Evolutionary conservation across 176 grass and related monocot genomes (phyloP), one percentile per base, ranked within the genome.

Genomic region (Lolium rigidum): DNA sequence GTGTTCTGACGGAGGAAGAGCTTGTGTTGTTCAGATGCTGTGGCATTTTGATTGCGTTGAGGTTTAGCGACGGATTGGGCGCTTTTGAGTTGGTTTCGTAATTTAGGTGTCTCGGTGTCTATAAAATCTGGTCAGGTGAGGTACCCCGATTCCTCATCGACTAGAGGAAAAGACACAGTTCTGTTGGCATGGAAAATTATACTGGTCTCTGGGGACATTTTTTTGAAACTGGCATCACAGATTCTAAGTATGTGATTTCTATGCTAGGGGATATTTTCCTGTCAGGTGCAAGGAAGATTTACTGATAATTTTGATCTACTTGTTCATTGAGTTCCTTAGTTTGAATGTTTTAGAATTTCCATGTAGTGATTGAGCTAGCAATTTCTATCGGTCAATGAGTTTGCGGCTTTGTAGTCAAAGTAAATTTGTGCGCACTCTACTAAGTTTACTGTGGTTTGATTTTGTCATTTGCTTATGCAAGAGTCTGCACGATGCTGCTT

Each of bases 211-310:
- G 70, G 14, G 39, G 37, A 16, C 20, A 54, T 39, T 31, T 24
- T 24, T 59, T 18, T 35, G n/a, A n/a, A n/a, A n/a, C n/a, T n/a
- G n/a, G n/a, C n/a, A n/a, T n/a, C n/a, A n/a, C n/a, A n/a, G n/a
- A 75, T 52, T 75, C 24, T 75, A 16, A 75, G 72, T 17, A 18
- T 75, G 48, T 7, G 72, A 75, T 75, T 51, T 75, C 47, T 51
- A 16, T 74, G 44, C 21, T 47, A 74, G 44, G 37, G 38, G 18
- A n/a, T 38, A 70, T 2, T 17, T 56, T 56, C 17, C 16, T 56
- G 17, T 56, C 16, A 56, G 54, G 54, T 56, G 54, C 16, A 56
- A 6, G 54, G 61, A 26, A 26, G 62, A 14, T 65, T 65, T 65
- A 65, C 25, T 65, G 62, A 65, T 25, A 31, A 65, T 65, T 26